These are phyloP conservation scores for Globisporangium camurandrum DNA, from an alignment of 352 stramenopile genomes.

Conservation along the genomic window DNA sequence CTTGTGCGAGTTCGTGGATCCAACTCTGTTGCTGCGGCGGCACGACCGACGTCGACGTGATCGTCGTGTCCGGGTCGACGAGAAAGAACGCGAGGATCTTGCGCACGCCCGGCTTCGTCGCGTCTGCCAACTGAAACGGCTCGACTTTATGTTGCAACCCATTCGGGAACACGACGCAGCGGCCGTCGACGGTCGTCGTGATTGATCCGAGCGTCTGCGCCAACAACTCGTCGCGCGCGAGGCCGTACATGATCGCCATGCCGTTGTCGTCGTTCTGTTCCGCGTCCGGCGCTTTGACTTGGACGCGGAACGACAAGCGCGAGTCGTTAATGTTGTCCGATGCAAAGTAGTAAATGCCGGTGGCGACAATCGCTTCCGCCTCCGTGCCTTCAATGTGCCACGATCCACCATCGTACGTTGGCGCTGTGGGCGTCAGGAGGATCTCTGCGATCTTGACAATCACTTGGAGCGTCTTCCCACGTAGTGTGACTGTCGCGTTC, in stretches of 20 bases:
- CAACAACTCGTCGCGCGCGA: conserved; percentile 14
- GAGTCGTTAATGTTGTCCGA: conserved; percentile 39
- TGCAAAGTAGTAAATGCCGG: conserved; percentile 43
- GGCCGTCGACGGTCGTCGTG: conserved; percentile 11
- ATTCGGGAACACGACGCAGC: conserved; percentile 37
- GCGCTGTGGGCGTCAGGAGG: conserved; percentile 29
- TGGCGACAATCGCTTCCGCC: conserved; percentile 35
- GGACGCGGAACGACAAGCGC: conserved; percentile 24
- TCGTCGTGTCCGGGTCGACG: conserved; percentile 20
- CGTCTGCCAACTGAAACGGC: conserved; percentile 32
- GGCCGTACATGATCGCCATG: conserved; percentile 21
- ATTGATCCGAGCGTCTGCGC: conserved; percentile 22
- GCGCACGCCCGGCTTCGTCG: conserved; percentile 19
- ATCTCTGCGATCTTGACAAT: conserved; percentile 53
- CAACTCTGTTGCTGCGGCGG: conserved; percentile 33
- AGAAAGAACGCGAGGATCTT: conserved; percentile 50
- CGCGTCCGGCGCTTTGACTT: conserved; percentile 19
- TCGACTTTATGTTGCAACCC: conserved; percentile 33
- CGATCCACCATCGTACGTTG: conserved; percentile 25
- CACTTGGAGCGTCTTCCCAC: conserved; percentile 22
- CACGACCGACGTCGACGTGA: conserved; percentile 28
- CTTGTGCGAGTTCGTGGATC: conserved; percentile 12
- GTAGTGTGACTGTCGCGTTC: conserved; percentile 7
- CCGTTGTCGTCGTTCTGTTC: conserved; percentile 24
- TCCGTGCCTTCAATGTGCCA: conserved; percentile 49